These are phyloP conservation scores for Ceratobasidium sp. DNA, from an alignment of 1,284 basidiomycete genomes.

Conservation along the genomic window DNA sequence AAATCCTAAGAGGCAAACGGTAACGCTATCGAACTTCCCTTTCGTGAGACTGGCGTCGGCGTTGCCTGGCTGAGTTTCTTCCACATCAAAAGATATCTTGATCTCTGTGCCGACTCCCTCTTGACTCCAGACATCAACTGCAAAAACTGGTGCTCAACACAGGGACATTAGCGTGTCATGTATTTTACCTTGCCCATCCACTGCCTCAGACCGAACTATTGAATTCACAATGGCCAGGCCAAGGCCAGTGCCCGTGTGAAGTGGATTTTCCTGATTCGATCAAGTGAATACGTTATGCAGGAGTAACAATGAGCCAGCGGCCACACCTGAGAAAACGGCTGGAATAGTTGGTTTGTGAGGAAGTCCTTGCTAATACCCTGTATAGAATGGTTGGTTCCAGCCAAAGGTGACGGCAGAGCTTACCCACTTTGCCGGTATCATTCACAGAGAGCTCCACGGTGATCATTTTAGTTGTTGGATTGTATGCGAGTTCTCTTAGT, in stretches of 20 bases:
- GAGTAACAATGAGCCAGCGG: no score
- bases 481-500: conserved; percentile 50
- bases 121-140: conserved; percentile 83
- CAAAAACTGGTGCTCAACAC: neutral
- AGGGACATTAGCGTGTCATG: neutral
- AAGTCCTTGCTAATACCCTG: conserved; percentile 88
- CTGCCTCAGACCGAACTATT: conserved; percentile 84
- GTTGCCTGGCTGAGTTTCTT: conserved; percentile 60
- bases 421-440: conserved; percentile 84
- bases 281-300: neutral
- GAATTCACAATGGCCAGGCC: conserved; percentile 98
- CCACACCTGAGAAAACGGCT: conserved; percentile 84
- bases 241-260: conserved; percentile 92
- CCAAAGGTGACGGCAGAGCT: conserved; percentile 3
- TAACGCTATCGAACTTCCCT: conserved; percentile 59
- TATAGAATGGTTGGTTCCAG: conserved; percentile 8
- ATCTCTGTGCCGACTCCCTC: conserved; percentile 95
- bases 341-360: conserved; percentile 93
- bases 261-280: conserved; percentile 67
- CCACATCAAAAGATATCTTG: conserved; percentile 83
- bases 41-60: conserved; percentile 59
- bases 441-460: conserved; percentile 86
- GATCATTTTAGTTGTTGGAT: conserved; percentile 49
- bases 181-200: conserved; percentile 71
- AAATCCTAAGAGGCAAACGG: conserved; percentile 79